Percentiles rank a stretch among this genome's conserved stretches.
Conservation (phyloP, 352 stramenopile genomes). For the Phytophthora tentaculata region DNA sequence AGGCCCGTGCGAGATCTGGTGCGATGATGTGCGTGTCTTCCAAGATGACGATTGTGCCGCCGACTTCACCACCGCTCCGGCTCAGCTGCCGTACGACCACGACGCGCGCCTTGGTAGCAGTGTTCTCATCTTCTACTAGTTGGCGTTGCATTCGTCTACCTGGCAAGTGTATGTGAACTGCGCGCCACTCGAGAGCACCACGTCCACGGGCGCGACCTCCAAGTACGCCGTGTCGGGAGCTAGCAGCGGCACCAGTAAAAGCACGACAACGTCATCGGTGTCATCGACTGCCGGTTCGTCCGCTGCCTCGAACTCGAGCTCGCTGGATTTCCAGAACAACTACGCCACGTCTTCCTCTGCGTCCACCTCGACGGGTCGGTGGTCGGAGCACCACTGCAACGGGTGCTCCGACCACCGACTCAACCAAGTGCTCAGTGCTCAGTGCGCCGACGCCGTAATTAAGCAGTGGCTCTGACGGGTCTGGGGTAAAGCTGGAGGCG, state of each 20-base stretch:
- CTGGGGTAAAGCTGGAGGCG: constrained; percentile 3
- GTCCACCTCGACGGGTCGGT: constrained; percentile 4
- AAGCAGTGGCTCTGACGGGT: constrained; percentile 1
- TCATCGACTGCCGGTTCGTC: constrained; percentile 18
- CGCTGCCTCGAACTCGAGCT: constrained; percentile 25
- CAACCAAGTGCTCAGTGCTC: constrained; percentile 34
- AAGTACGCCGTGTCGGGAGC: constrained; percentile 30
- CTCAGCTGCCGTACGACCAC: constrained; percentile 50
- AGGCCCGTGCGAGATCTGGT: constrained; percentile 54
- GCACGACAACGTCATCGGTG: constrained; percentile 16
- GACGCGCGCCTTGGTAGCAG: constrained; percentile 28
- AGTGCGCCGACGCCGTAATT: constrained; percentile 30
- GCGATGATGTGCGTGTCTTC: constrained; percentile 45
- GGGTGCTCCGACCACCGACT: constrained; percentile 3
- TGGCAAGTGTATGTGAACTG: constrained; percentile 64
- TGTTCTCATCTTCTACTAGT: constrained; percentile 34
- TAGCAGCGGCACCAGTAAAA: constrained; percentile 5
- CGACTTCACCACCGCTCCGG: constrained; percentile 31
- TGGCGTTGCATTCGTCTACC: constrained; percentile 42
- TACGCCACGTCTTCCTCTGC: constrained; percentile 10
- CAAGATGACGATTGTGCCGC: constrained; percentile 43
- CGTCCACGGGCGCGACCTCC: constrained; percentile 29
- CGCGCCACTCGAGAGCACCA: constrained; percentile 29
- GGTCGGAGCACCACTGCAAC: constrained; percentile 3
- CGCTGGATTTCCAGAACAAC: constrained; percentile 17